A percentile compares a stretch with the other conserved stretches of the same genome.
Evolutionary conservation across 495 filamentous ascomycete genomes (phyloP).

Genomic region (Penicillium herquei): DNA sequence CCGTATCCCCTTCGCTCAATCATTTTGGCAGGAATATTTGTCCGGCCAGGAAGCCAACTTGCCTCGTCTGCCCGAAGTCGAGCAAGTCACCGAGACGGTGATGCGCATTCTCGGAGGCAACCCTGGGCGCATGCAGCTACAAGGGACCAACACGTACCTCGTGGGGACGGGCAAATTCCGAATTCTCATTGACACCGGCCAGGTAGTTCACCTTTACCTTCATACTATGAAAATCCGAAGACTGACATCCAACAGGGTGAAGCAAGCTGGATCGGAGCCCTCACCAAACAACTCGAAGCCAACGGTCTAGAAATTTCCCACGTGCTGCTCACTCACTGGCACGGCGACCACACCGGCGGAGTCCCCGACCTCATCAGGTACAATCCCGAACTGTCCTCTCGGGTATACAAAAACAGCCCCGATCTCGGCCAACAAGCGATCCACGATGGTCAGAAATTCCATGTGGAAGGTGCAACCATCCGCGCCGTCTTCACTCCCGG

Average conservation of each 20-base stretch:
- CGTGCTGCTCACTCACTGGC: conserved; percentile 80
- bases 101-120: no score
- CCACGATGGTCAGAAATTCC: conserved; percentile 37
- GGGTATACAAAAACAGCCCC: conserved; percentile 47
- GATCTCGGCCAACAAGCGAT: conserved; percentile 44
- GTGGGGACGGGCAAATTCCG: conserved; percentile 61
- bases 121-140: conserved; percentile 15
- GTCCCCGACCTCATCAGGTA: conserved; percentile 57
- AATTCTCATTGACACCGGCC: conserved; percentile 67
- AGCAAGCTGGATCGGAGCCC: conserved; percentile 39
- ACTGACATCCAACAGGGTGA: background rate
- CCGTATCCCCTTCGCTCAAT: no score
- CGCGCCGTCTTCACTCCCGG: conserved; percentile 40
- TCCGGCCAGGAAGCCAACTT: no score
- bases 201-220: background rate
- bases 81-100: no score
- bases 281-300: conserved; percentile 25
- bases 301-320: conserved; percentile 37
- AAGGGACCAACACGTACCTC: conserved; percentile 77
- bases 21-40: no score
- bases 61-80: no score
- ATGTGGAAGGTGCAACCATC: conserved; percentile 39
- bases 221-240: no score
- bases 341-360: conserved; percentile 74
- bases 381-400: conserved; percentile 41